Evolutionary conservation across 2,329 filamentous ascomycete species (phyloP), one percentile per base, ranked within the genome.

Genomic region (Stagonosporopsis rhizophila): DNA sequence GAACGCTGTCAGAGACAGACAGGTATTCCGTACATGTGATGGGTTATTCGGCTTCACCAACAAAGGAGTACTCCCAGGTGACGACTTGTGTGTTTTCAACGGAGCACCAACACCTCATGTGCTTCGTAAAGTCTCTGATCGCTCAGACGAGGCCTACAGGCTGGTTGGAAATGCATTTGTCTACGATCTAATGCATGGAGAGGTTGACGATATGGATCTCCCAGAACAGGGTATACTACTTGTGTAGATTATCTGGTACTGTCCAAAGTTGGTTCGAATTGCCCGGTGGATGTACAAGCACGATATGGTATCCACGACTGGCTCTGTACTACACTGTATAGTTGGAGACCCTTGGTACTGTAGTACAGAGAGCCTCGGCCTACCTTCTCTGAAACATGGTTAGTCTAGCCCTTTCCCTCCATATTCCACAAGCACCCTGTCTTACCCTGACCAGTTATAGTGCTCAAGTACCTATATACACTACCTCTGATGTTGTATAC

Each of bases 131-230:
- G 30, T 28, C 7, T 2, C n/a, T 3, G 38, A 30, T n/a, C 12
- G 40, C 15, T 14, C n/a, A n/a, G 23, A 19, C 1, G 30, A 37
- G 25, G 34, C 17, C 4, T 58, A 58, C 11, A 23, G 17, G 17
- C 19, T 54, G 1, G 7, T 58, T 7, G 50, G 55, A 4, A 45
- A 51, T 20, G 50, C 45, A 2, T 54, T 46, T 9, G 50, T 58
- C 11, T 12, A 40, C 39, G 41, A 20, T 19, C 15, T 58, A 6
- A 54, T 58, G 56, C 8, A 38, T 25, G 37, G 28, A 15, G 40
- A 58, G 14, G 28, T 38, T 5, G 56, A 58, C 34, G 12, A 8
- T 1, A 15, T 46, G 28, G 41, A 34, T n/a, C 19, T 47, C 11
- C 23, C 34, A 14, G 50, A 32, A 3, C 27, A 38, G 11, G 50